Evolutionary conservation across 495 filamentous ascomycete genomes (phyloP).

Genomic region (Penicillium cosmopolitanum): DNA sequence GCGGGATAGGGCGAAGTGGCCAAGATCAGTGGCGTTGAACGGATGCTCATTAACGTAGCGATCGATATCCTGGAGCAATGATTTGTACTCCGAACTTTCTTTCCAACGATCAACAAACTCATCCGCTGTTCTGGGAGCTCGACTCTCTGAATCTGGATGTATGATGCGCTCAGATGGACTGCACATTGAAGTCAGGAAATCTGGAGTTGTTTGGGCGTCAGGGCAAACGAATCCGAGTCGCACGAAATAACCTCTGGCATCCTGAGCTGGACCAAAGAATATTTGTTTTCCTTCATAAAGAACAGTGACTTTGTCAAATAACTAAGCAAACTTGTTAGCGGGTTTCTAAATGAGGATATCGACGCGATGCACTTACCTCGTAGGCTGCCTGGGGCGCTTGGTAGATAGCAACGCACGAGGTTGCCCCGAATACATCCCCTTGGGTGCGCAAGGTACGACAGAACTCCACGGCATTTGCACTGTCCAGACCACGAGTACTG

Average conservation of each 20-base stretch:
- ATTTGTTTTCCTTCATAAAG: conserved; percentile 85
- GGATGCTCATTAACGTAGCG: conserved; percentile 66
- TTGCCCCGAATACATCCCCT: conserved; percentile 65
- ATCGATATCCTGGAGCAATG: conserved; percentile 71
- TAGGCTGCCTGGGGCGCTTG: conserved; percentile 79
- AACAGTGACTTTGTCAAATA: conserved; percentile 78
- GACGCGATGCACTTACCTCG: conserved; percentile 40
- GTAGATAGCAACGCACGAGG: conserved; percentile 77
- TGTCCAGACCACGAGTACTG: conserved; percentile 78
- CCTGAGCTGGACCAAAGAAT: conserved; percentile 68
- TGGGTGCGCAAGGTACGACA: conserved; percentile 67
- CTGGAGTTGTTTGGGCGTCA: conserved; percentile 71
- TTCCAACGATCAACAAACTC: conserved; percentile 79
- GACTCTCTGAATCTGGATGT: conserved; percentile 64
- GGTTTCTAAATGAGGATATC: not conserved
- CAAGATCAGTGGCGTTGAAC: conserved; percentile 62
- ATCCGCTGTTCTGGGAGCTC: conserved; percentile 71
- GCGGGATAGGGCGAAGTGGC: conserved; percentile 70
- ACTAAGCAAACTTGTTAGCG: not conserved
- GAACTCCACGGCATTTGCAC: conserved; percentile 79
- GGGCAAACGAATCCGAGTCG: conserved; percentile 78
- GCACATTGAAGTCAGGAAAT: conserved; percentile 82
- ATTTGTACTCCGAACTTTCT: conserved; percentile 66
- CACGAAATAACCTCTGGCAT: conserved; percentile 69
- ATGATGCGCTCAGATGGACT: conserved; percentile 68